Conservation (phyloP, 78 protist genomes). For the Protostelium mycophagum region DNA sequence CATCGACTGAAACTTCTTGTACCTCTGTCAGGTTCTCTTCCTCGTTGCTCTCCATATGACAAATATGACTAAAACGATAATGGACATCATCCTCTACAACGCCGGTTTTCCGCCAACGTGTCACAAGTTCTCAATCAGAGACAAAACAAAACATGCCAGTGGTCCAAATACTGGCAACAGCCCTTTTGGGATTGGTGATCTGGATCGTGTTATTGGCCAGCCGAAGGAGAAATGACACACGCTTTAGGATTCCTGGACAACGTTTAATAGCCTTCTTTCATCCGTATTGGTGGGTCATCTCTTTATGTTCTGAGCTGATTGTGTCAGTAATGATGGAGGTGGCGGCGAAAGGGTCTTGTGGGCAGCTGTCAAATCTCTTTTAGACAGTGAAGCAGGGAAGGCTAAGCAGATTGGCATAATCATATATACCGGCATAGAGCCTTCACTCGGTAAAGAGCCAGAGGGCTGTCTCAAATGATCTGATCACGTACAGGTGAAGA, state of each 20-base stretch:
- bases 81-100: neutral
- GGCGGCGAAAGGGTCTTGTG: slow-evolving; percentile 87
- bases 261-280: slow-evolving; percentile 25
- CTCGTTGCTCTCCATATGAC: neutral
- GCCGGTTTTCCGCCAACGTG: neutral
- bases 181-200: neutral
- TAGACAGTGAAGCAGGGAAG: neutral
- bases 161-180: neutral
- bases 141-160: neutral
- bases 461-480: neutral
- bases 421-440: neutral
- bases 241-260: neutral
- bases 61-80: too few species aligned
- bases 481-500: neutral
- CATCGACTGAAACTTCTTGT: neutral
- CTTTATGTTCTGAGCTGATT: neutral
- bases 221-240: neutral
- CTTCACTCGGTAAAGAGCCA: neutral
- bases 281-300: slow-evolving; percentile 48
- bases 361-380: slow-evolving; percentile 42
- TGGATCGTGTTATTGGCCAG: neutral
- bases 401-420: neutral
- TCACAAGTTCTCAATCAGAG: too few species aligned
- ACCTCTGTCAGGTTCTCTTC: neutral
- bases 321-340: slow-evolving; percentile 72